phyloP scores from a whole-genome alignment of 768 basidiomycete genomes.

The Boletus sp. region DNA sequence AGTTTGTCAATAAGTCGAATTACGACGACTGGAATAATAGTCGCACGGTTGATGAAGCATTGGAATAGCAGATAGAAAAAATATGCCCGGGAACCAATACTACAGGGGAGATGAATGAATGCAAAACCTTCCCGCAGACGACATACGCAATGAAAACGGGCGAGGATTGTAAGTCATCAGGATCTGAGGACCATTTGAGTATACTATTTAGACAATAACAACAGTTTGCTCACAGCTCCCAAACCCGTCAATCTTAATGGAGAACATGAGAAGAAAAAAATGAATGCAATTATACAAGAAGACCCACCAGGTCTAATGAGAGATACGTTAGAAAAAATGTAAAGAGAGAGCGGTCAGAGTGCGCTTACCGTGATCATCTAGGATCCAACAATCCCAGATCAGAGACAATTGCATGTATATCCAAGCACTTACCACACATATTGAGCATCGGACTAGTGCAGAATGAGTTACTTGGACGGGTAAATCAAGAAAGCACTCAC shows the following conservation, averaged over 20 bases:
- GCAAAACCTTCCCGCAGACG: neutral
- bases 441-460: conserved; percentile 78
- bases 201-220: neutral
- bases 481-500: conserved; percentile 40
- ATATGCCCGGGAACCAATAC: conserved; percentile 82
- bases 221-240: conserved; percentile 62
- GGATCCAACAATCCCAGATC: neutral
- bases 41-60: conserved; percentile 76
- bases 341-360: neutral
- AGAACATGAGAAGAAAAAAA: neutral
- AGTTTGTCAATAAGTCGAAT: neutral
- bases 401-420: neutral
- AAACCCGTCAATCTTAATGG: conserved; percentile 68
- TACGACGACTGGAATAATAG: neutral
- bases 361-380: conserved; percentile 75
- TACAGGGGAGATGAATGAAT: conserved; percentile 23
- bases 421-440: conserved; percentile 61
- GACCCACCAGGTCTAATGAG: conserved; percentile 45
- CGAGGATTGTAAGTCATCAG: conserved; percentile 70
- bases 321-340: conserved; percentile 3
- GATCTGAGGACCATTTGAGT: conserved; percentile 47
- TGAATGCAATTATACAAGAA: neutral
- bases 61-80: conserved; percentile 96
- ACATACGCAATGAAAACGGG: conserved; percentile 68
- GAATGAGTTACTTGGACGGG: neutral